phyloP scores from a whole-genome alignment of 2,329 filamentous ascomycete species.

The Alternaria solani region DNA sequence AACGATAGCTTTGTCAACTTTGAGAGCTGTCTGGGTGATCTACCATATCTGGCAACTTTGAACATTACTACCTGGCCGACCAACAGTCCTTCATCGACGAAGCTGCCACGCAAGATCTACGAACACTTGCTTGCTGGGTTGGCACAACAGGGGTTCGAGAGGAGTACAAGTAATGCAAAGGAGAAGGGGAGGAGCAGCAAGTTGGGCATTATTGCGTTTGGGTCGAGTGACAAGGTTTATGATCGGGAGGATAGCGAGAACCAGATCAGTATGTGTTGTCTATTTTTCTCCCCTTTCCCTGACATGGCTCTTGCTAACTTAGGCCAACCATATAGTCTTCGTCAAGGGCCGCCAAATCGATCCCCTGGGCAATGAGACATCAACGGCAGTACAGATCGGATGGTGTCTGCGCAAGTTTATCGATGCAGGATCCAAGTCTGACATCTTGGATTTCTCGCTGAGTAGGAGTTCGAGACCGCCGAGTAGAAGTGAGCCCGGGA shows the following conservation, averaged over 20 bases:
- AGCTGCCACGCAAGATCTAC: constrained; percentile 55
- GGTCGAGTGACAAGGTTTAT: constrained; percentile 55
- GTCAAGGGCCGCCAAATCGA: constrained; percentile 55
- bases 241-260: constrained; percentile 58
- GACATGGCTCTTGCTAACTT: not conserved
- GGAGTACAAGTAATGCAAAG: constrained; percentile 36
- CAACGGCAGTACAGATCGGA: constrained; percentile 55
- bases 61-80: constrained; percentile 60
- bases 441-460: constrained; percentile 57
- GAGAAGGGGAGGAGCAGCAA: constrained; percentile 43
- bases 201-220: constrained; percentile 57
- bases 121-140: constrained; percentile 55
- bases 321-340: constrained; percentile 40
- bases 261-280: constrained; percentile 46
- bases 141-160: constrained; percentile 51
- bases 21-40: constrained; percentile 51
- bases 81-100: constrained; percentile 51
- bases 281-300: not conserved
- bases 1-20: constrained; percentile 55
- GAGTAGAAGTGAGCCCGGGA: constrained; percentile 42
- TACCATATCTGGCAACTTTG: constrained; percentile 55
- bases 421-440: constrained; percentile 53
- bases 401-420: constrained; percentile 58
- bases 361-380: constrained; percentile 52
- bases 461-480: constrained; percentile 48